Base-by-base conservation (phyloP, 208 protist species). In the Trypanosoma rangeli region DNA sequence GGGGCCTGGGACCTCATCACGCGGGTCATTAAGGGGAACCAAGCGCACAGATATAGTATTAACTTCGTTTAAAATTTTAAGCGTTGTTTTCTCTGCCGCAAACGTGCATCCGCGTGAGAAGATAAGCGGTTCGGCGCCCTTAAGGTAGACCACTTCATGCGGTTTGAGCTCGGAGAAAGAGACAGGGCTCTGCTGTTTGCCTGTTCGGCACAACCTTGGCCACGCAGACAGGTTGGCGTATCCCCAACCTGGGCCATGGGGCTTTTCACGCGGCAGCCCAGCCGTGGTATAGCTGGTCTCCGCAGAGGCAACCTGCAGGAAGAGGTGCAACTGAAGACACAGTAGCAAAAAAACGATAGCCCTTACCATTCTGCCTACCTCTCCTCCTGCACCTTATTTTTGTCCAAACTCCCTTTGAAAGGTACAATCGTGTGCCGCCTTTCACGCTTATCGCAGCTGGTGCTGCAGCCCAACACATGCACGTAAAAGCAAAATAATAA, bases 171-270 rank as follows among this genome's bases (percentile, higher is more conserved):
- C 82, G 0, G 74, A 61, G 62, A 92, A 91, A 48, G 84, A 91
- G 60, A 92, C 84, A 54, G 85, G 89, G 57, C 85, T 92, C 61
- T 92, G 86, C 29, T 75, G 74, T 49, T 60, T 73, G n/a, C 86
- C 83, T 20, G 55, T 78, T 20, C 67, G 68, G 72, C 86, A 91
- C 64, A 82, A 15, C 69, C 54, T 5, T 12, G 83, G 82, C 82
- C 85, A 91, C 3, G 73, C 50, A 29, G 62, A 64, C 20, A 88
- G 66, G 70, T 88, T 77, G 8, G 64, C 54, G 68, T 87, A 94
- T 67, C 77, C 66, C 78, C 84, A 89, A 10, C 29, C 24, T 9
- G 74, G 75, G 15, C 76, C 69, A 29, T 66, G 42, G 8, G 64
- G 39, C 18, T 64, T 58, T 16, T 56, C 31, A 24, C 54, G 73